Percentiles rank a stretch among this genome's conserved stretches.
Evolutionary conservation across 768 basidiomycete genomes (phyloP).

Genomic region (Lentinula boryana): DNA sequence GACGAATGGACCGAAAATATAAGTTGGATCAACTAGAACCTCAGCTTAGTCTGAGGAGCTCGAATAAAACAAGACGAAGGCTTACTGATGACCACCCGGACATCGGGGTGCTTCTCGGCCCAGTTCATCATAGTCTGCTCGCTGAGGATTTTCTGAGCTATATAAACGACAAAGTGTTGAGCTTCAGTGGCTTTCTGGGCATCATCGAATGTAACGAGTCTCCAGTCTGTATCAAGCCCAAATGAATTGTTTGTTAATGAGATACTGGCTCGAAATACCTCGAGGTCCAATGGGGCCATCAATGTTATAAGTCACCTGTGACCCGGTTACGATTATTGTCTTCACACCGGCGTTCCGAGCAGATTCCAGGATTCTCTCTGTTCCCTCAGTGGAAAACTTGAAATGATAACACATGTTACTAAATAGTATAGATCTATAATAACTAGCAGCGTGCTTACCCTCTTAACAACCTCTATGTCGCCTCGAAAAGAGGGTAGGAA

Average conservation of each 20-base stretch:
- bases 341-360: neutral
- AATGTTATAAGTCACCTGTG: constrained; percentile 1
- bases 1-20: constrained; percentile 6
- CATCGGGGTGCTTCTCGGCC: constrained; percentile 16
- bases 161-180: constrained; percentile 13
- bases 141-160: constrained; percentile 18
- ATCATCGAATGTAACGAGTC: constrained; percentile 3
- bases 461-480: neutral
- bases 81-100: constrained; percentile 5
- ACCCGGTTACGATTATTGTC: constrained; percentile 4
- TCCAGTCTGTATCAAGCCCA: constrained; percentile 1
- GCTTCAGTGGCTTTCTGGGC: neutral
- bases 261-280: neutral
- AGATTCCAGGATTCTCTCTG: constrained; percentile 1
- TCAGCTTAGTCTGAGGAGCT: neutral
- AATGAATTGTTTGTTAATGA: neutral
- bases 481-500: constrained; percentile 7
- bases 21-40: constrained; percentile 3
- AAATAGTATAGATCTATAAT: neutral
- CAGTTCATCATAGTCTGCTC: constrained; percentile 21
- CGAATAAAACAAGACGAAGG: neutral
- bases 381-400: neutral
- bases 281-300: constrained; percentile 6
- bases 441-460: neutral
- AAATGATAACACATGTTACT: neutral